Evolutionary conservation across 2,329 filamentous ascomycete genomes (phyloP).

Genomic region (Sarocladium kiliense): DNA sequence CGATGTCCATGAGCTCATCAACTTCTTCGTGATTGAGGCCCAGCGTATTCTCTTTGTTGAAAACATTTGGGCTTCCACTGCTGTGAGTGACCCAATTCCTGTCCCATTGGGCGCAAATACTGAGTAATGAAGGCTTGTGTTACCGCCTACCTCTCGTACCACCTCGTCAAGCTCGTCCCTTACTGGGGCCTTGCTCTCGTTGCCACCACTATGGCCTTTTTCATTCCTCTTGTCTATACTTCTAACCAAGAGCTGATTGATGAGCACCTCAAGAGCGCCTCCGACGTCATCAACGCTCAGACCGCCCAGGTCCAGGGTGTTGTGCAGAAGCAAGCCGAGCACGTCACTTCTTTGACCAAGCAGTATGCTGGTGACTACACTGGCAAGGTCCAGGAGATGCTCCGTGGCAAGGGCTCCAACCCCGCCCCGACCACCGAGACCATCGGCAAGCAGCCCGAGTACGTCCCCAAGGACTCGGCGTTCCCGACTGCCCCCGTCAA

Average conservation of each 20-base stretch:
- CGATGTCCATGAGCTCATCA: conserved; percentile 63
- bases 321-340: conserved; percentile 59
- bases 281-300: conserved; percentile 55
- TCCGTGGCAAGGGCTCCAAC: conserved; percentile 42
- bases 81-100: conserved; percentile 39
- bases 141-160: conserved; percentile 60
- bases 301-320: conserved; percentile 57
- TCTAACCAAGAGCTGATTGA: conserved; percentile 68
- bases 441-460: conserved; percentile 26
- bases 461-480: conserved; percentile 22
- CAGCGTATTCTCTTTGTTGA: conserved; percentile 65
- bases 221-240: conserved; percentile 59
- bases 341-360: conserved; percentile 59
- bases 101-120: conserved; percentile 5
- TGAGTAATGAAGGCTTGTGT: conserved; percentile 46
- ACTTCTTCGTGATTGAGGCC: conserved; percentile 67
- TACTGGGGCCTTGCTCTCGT: conserved; percentile 64
- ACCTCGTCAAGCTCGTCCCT: conserved; percentile 63
- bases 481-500: conserved; percentile 33
- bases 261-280: conserved; percentile 51
- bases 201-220: conserved; percentile 53
- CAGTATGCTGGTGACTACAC: conserved; percentile 65
- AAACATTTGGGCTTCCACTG: conserved; percentile 55
- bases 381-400: conserved; percentile 60
- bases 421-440: conserved; percentile 26